Evolutionary conservation across 345 rosid species (phyloP), one percentile per base, ranked within the genome.

Genomic region (Odontarrhena argentea): DNA sequence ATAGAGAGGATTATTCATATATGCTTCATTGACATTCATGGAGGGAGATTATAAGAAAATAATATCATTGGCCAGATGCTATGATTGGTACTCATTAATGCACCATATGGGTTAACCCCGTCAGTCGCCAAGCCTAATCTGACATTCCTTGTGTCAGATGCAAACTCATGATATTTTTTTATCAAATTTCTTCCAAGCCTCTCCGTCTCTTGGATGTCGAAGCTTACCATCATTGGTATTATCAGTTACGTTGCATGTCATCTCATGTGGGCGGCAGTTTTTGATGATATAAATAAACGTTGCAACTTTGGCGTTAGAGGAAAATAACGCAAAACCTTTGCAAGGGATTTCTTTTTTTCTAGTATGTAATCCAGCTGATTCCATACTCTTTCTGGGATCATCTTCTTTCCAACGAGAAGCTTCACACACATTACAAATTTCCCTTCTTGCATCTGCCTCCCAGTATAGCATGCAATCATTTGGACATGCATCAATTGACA

Each of bases 191-290:
- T 60, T 44, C 65, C 52, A 60, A 14, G 52, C 28, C 38, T 1
- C 7, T 26, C 65, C 14, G 3, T 60, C 65, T 60, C 52, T 44
- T 30, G 41, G 65, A 60, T 60, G 52, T 43, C 52, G 13, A 30
- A 60, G 41, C 3, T 60, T 44, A 8, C 28, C 28, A 44, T 44
- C 65, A 44, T 44, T 43, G 7, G 14, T 60, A 28, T 6, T 14
- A 44, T 9, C 40, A 9, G 14, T 14, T 6, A 28, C 52, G 14
- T 14, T 6, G 41, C 52, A 44, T 44, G 52, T 4, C 65, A 44
- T 44, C 41, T 60, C 41, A 44, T 44, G 52, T 60, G 41, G n/a
- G 13, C 15, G 44, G 52, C 52, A 13, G 52, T 30, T 43, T 60
- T 60, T 9, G 65, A 28, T 44, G 24, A 45, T 4, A 45, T 45